Base-by-base conservation (phyloP, 371 early-diverging fungal genomes). In the Mortierella sp. region DNA sequence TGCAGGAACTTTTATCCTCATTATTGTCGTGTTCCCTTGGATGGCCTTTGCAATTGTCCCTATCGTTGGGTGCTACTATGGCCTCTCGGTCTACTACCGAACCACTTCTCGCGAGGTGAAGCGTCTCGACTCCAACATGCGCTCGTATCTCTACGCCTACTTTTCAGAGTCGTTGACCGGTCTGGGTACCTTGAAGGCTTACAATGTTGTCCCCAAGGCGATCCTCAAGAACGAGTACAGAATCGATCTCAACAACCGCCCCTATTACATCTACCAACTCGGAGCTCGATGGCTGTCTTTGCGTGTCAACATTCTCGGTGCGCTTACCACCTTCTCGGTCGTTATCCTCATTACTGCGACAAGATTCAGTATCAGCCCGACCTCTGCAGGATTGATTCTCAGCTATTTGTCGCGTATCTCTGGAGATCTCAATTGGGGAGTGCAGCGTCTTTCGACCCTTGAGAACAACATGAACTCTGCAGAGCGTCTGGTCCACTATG, bases 61-160 rank as follows among this genome's bases (percentile, higher is more conserved):
- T n/a, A 55, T 87, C 74, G 1, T 79, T 14, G 71, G n/a, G 9
- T 34, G 78, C 6, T 78, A 81, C 72, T 76, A 81, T 31, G 70
- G 68, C 11, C 79, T 88, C 38, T 78, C 83, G 16, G 55, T 85
- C 50, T 82, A 87, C 77, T 87, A 95, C 84, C 89, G 96, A 48
- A 82, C 90, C 7, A 93, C 94, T 2, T 91, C 92, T 0, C 95
- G 96, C 79, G 95, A 96, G 77, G 88, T 96, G 60, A 97, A 97
- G 88, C 94, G 97, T 9, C 83, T 96, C 74, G 98, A 98, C 82
- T 95, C 97, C 4, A 90, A 93, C 14, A 93, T 95, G 44, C 92
- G 96, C 55, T 95, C 96, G 28, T 95, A 97, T 3, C 91, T 97
- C 14, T 97, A 95, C 81, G 93, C 96, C 14, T 95, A 96, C 75